Evolutionary conservation across 768 basidiomycete species (phyloP).

Genomic region (Leccinum sublutescens): DNA sequence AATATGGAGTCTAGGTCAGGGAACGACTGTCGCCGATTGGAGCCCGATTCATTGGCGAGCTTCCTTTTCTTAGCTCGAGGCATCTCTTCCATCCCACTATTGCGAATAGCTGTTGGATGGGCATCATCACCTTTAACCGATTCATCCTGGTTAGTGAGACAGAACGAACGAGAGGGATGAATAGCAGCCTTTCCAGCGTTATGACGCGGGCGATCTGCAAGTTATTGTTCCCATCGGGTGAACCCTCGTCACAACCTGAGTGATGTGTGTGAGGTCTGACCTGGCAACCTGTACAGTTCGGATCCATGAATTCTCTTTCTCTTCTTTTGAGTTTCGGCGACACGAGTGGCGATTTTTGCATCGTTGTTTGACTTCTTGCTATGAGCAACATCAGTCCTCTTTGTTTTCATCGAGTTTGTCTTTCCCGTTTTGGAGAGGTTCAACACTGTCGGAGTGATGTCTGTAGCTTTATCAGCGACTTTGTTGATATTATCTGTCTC

Average conservation of each 20-base stretch:
- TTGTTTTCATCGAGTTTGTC: not conserved
- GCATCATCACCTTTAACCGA: not conserved
- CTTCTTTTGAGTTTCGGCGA: not conserved
- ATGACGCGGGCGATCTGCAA: constrained; percentile 79
- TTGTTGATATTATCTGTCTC: not conserved
- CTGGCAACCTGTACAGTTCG: not conserved
- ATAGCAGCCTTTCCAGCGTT: constrained; percentile 61
- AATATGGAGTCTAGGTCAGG: not conserved
- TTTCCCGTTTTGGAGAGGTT: not conserved
- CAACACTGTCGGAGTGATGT: not conserved
- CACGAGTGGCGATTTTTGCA: not conserved
- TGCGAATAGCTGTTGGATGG: not conserved
- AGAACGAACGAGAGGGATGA: not conserved
- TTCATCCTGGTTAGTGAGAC: not conserved
- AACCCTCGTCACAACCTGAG: constrained; percentile 87
- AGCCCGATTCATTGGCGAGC: not conserved
- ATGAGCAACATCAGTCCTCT: not conserved
- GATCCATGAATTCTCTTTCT: constrained; percentile 34
- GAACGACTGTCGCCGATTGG: not conserved
- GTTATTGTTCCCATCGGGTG: constrained; percentile 92
- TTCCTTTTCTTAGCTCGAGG: not conserved
- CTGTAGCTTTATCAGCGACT: not conserved
- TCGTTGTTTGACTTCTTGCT: not conserved
- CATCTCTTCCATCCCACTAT: not conserved
- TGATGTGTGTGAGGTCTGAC: constrained; percentile 13